phyloP scores from a whole-genome alignment of 257 asterid genomes.

The Henckelia pumila region DNA sequence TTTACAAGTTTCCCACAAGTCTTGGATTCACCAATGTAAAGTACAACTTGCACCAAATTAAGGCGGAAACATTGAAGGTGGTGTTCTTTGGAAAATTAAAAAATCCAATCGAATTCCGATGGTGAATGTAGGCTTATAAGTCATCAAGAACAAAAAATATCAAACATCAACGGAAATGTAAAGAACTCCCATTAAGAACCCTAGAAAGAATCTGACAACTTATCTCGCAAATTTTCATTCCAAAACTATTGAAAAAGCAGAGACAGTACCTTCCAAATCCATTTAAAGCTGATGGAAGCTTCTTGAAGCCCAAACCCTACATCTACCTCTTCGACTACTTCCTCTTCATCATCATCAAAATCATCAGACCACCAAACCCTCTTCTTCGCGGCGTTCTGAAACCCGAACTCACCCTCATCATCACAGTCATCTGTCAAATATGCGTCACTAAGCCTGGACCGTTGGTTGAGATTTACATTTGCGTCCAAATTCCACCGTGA shows the following conservation, averaged over 20 bases:
- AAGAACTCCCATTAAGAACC: background rate
- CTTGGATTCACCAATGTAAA: background rate
- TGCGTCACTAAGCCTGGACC: constrained; percentile 42
- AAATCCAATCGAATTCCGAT: background rate
- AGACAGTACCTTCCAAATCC: constrained; percentile 57
- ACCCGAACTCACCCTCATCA: constrained; percentile 48
- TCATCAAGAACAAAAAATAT: too few species aligned
- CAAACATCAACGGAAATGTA: background rate
- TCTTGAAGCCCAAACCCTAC: constrained; percentile 48
- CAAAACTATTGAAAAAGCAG: background rate
- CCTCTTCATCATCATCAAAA: constrained; percentile 43
- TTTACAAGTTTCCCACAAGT: background rate
- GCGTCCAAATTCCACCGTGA: constrained; percentile 47
- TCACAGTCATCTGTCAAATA: constrained; percentile 35
- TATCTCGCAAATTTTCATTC: background rate
- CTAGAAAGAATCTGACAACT: background rate
- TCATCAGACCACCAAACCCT: constrained; percentile 83
- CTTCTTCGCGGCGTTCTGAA: constrained; percentile 38
- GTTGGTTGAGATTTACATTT: constrained; percentile 29
- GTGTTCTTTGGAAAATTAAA: too few species aligned
- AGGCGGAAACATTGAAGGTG: too few species aligned
- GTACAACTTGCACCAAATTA: background rate
- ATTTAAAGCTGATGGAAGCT: constrained; percentile 49
- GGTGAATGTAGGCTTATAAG: background rate
- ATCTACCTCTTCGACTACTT: constrained; percentile 41